Conservation (phyloP, 1,284 basidiomycete species). For the Tilletia setariae region DNA sequence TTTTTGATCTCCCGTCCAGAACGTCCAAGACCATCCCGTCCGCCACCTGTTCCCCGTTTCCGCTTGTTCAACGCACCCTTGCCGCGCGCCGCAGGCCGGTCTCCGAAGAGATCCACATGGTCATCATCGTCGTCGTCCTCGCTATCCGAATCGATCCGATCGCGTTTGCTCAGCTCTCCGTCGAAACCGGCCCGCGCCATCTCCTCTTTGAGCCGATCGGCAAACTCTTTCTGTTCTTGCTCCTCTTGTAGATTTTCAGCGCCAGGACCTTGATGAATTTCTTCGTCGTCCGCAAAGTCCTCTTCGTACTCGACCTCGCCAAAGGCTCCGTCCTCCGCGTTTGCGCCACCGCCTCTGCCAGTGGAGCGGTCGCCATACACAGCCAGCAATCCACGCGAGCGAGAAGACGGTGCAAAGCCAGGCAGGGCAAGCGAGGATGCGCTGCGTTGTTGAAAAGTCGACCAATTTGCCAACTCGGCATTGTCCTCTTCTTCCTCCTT, state of each 20-base stretch:
- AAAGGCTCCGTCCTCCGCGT: slow-evolving; percentile 32
- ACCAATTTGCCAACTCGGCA: slow-evolving; percentile 32
- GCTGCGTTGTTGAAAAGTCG: slow-evolving; percentile 23
- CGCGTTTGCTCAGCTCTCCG: slow-evolving; percentile 28
- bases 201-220: slow-evolving; percentile 51
- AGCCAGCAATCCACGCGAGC: slow-evolving; percentile 35
- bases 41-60: slow-evolving; percentile 17
- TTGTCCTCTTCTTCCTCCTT: slow-evolving; percentile 28
- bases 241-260: slow-evolving; percentile 32
- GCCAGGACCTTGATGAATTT: slow-evolving; percentile 22
- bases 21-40: slow-evolving; percentile 45
- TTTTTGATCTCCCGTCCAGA: slow-evolving; percentile 53
- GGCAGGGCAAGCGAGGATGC: slow-evolving; percentile 26
- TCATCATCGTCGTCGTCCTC: slow-evolving; percentile 32
- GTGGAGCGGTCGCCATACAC: slow-evolving; percentile 28
- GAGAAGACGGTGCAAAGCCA: slow-evolving; percentile 18
- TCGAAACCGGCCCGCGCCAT: slow-evolving; percentile 48
- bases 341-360: neutral
- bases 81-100: neutral
- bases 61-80: slow-evolving; percentile 11
- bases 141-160: slow-evolving; percentile 11
- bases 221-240: slow-evolving; percentile 47
- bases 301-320: slow-evolving; percentile 52
- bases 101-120: slow-evolving; percentile 27
- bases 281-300: slow-evolving; percentile 53